phyloP scores from a whole-genome alignment of 176 grass and related monocot genomes.

The Pharus latifolius region DNA sequence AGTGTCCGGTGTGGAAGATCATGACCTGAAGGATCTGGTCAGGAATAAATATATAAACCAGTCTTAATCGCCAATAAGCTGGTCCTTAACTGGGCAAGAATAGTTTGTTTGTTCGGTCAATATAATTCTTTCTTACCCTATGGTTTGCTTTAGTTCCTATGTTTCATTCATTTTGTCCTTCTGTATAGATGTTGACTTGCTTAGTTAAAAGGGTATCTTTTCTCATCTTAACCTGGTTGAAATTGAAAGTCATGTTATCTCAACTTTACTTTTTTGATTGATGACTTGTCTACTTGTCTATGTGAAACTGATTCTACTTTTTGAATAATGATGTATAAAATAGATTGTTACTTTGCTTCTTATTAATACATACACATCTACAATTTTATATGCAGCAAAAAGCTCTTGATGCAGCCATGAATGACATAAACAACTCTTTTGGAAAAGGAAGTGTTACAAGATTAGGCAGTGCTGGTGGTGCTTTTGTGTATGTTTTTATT shows the following conservation, averaged over 20 bases:
- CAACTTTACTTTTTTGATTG: background rate
- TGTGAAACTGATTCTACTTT: background rate
- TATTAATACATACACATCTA: background rate
- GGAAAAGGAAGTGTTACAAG: slow-evolving; percentile 97
- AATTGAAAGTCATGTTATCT: background rate
- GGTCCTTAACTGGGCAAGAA: background rate
- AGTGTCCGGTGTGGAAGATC: too few species aligned
- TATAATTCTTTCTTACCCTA: background rate
- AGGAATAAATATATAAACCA: background rate
- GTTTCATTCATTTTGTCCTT: background rate
- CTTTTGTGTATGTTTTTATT: slow-evolving; percentile 65
- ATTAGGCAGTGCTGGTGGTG: slow-evolving; percentile 87
- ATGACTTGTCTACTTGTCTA: background rate
- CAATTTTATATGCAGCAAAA: slow-evolving; percentile 66
- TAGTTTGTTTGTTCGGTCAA: background rate
- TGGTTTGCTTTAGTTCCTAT: background rate
- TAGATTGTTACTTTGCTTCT: slow-evolving; percentile 2
- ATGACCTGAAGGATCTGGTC: background rate
- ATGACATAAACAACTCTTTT: slow-evolving; percentile 95
- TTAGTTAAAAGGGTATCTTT: background rate
- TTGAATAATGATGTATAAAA: background rate
- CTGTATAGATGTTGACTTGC: background rate
- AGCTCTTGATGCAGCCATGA: slow-evolving; percentile 90
- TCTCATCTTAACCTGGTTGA: background rate
- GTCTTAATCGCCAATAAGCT: background rate